Evolutionary conservation across 768 basidiomycete species (phyloP), one percentile per base, ranked within the genome.

Genomic region (Lactifluus piperatus): DNA sequence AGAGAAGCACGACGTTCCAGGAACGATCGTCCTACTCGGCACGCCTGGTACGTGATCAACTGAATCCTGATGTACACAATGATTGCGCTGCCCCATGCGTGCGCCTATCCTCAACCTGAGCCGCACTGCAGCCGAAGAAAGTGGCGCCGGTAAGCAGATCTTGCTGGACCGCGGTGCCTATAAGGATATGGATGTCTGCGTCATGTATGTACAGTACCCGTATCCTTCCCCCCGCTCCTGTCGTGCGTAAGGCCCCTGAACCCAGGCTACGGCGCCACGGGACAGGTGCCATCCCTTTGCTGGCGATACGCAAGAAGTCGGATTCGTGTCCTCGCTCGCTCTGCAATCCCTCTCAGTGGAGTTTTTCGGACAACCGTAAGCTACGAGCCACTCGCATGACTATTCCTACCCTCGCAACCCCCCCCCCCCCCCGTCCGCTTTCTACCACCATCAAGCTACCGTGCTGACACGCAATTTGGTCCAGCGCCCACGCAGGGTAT

Each of bases 91-190:
- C 30, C 29, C 10, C 30, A 14, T 14, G 26, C 18, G 30, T 51
- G 24, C 3, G 10, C 5, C 7, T 18, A 18, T 47, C 39, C 18
- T 24, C 8, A 13, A 27, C 14, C 20, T 5, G 26, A 14, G n/a
- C 46, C 3, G n/a, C 8, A 8, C 20, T 32, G 51, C 58, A 88
- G 91, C 84, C 29, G 91, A 93, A 71, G 91, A 93, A 73, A 72
- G 74, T 11, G 86, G 86, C 10, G 86, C 82, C 11, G 91, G 91
- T 14, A 94, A 94, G 72, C 76, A 85, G 48, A 78, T 81, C 32
- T 73, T 94, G 22, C 74, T 92, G 11, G 80, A 91, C 60, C 77
- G 79, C 16, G 91, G 90, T 39, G 91, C 78, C 14, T 94, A 94
- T 71, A 70, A 80, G 18, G 86, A 80, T 20, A 91, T 94, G 88